Base-by-base conservation (phyloP, 352 stramenopile genomes). In the Globisporangium middletonii region DNA sequence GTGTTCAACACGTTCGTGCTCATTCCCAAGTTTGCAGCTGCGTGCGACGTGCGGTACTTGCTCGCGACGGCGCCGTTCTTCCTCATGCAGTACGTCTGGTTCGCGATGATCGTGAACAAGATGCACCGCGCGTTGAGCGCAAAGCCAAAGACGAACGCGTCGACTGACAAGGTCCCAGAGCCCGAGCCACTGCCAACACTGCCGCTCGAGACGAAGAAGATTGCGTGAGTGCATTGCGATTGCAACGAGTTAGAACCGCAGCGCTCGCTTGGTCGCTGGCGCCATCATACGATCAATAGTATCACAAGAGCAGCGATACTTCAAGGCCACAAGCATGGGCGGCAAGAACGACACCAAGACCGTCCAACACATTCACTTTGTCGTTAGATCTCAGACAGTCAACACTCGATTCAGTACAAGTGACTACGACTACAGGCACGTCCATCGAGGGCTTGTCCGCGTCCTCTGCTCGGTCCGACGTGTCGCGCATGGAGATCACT, bases 51-150 rank as follows among this genome's bases (percentile, higher is more conserved):
- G 53, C 62, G 73, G 33, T 87, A 90, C 64, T 59, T 90, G 18
- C 45, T 68, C 16, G 73, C 69, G 16, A 86, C 70, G 30, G 63
- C 77, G 47, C 81, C 79, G 16, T 91, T 82, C 68, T 91, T 91
- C 58, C 23, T 73, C 52, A 61, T 91, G 50, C 81, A 91, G 60
- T 89, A 91, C 65, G 66, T 70, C 5, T 91, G 79, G 81, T 89
- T 89, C 62, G 72, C 68, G 41, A 86, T 89, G 75, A 91, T 91
- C 50, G 57, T 73, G 33, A 60, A 72, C 38, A 89, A 88, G 58
- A 66, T 91, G 48, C 26, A 42, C 27, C 52, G 59, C n/a, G 55
- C 52, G 16, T 19, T 64, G 12, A 42, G 33, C 33, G 15, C 42
- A 50, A 62, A 41, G 47, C 18, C 12, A 7, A 30, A 26, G 23